These are phyloP conservation scores for Rubus parviflorus DNA, from an alignment of 306 rosid genomes.

Conservation along the genomic window DNA sequence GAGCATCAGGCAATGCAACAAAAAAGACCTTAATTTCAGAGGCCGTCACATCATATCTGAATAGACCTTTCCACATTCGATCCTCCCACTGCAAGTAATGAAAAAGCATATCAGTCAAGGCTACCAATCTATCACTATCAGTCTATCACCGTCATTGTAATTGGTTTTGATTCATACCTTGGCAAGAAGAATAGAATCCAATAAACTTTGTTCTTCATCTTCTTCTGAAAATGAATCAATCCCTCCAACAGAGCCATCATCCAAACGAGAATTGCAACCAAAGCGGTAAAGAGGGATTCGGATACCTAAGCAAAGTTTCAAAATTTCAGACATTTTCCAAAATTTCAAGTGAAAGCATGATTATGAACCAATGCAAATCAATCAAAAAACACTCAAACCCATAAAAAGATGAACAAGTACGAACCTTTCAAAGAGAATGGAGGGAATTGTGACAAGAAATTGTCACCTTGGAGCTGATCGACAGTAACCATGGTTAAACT, in stretches of 20 bases:
- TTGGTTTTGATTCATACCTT: constrained; percentile 19
- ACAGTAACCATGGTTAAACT: constrained; percentile 22
- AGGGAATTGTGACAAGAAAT: constrained; percentile 7
- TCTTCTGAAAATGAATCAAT: not conserved
- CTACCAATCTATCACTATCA: not conserved
- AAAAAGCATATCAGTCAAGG: not conserved
- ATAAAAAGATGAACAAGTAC: not conserved
- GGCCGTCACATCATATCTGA: constrained; percentile 40
- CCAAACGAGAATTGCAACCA: constrained; percentile 20
- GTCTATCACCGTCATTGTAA: not conserved
- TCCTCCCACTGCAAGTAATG: constrained; percentile 42
- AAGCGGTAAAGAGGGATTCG: constrained; percentile 32
- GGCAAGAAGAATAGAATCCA: constrained; percentile 41
- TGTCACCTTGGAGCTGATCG: constrained; percentile 19
- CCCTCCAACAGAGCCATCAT: constrained; percentile 4
- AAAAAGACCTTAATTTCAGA: constrained; percentile 39
- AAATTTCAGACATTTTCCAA: not conserved
- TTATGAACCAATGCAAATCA: not conserved
- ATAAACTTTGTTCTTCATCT: constrained; percentile 25
- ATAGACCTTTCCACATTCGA: constrained; percentile 32
- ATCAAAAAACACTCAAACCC: not conserved
- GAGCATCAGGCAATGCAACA: not conserved
- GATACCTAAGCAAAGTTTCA: constrained; percentile 18
- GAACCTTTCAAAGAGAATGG: constrained; percentile 9
- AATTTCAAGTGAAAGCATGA: too few relatives aligned